Evolutionary conservation across 495 filamentous ascomycete species (phyloP), one percentile per base, ranked within the genome.

Genomic region (Aspergillus sclerotiicarbonarius): DNA sequence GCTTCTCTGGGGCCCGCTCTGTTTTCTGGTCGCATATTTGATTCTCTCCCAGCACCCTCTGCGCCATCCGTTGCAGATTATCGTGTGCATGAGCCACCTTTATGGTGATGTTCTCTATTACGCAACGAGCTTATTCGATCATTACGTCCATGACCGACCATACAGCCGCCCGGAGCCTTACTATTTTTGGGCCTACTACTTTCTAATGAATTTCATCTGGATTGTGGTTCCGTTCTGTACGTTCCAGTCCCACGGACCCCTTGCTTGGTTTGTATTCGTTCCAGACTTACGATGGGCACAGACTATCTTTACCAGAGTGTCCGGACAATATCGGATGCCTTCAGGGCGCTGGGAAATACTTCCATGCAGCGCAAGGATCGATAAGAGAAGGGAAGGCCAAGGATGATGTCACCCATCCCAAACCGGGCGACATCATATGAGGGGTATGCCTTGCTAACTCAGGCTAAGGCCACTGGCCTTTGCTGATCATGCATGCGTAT

Each of bases 161-260:
- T 89, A 91, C 67, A 90, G 84, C 62, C 79, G 91, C 56, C 90
- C 92, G 4, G 92, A 96, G 71, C 66, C 76, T 5, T 80, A 86
- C 57, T 96, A 95, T 67, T 96, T 90, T 67, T 96, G 91, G 90
- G 71, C 86, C 13, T 96, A 96, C 67, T 96, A 89, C 66, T 82
- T 92, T 19, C 79, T 88, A 16, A 87, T 96, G 82, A 96, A 96
- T 66, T 77, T 84, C 47, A 88, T 92, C 52, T 96, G 92, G 92
- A 90, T 87, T 33, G 76, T 94, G 13, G 81, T 96, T 57, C 92
- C 91, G 3, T 68, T 70, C 29, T 71, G 82, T 84, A 67, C 67
- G 82, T 76, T 53, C 12, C 12, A 29, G 5, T 20, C 47, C 33
- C 33, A n/a, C 12, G 2, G 37, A n/a, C 37, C 37, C 37, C 13